A percentile compares a stretch with the other conserved stretches of the same genome.
phyloP scores from a whole-genome alignment of 2,329 filamentous ascomycete genomes.

The Myriosclerotinia curreyana region DNA sequence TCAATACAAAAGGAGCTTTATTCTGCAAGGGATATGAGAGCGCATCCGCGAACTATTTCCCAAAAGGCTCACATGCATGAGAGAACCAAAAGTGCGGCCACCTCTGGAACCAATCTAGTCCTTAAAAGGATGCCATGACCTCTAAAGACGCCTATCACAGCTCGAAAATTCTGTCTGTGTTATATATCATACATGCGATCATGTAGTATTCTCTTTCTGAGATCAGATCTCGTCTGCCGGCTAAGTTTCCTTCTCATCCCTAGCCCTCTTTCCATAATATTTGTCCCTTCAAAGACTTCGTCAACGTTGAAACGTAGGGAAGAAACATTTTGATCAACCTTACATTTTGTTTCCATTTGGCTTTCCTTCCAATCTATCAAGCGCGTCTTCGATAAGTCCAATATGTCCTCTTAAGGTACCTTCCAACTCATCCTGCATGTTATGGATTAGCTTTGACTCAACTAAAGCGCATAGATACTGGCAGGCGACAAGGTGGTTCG shows the following conservation, averaged over 20 bases:
- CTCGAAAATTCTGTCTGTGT: neutral
- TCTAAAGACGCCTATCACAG: neutral
- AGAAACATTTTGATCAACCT: slow-evolving; percentile 4
- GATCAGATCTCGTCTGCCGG: slow-evolving; percentile 17
- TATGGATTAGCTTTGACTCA: slow-evolving; percentile 15
- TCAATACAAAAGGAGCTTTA: slow-evolving; percentile 7
- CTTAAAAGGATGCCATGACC: neutral
- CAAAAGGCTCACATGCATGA: slow-evolving; percentile 10
- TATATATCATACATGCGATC: neutral
- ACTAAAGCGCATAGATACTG: neutral
- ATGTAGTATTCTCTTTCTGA: neutral
- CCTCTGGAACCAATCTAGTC: neutral
- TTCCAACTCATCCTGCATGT: slow-evolving; percentile 28
- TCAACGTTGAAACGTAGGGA: neutral
- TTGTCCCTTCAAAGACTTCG: slow-evolving; percentile 24
- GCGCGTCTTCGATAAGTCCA: slow-evolving; percentile 29
- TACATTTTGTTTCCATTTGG: slow-evolving; percentile 30
- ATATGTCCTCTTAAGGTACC: slow-evolving; percentile 30
- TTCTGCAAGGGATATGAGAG: neutral
- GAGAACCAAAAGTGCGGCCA: neutral
- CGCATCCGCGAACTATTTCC: neutral
- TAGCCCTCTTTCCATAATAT: slow-evolving; percentile 27
- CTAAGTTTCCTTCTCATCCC: slow-evolving; percentile 26
- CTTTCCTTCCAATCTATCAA: slow-evolving; percentile 29
- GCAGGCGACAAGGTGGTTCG: neutral